Conservation (phyloP, 139 green algal species). For the Coccomyxa sp. region DNA sequence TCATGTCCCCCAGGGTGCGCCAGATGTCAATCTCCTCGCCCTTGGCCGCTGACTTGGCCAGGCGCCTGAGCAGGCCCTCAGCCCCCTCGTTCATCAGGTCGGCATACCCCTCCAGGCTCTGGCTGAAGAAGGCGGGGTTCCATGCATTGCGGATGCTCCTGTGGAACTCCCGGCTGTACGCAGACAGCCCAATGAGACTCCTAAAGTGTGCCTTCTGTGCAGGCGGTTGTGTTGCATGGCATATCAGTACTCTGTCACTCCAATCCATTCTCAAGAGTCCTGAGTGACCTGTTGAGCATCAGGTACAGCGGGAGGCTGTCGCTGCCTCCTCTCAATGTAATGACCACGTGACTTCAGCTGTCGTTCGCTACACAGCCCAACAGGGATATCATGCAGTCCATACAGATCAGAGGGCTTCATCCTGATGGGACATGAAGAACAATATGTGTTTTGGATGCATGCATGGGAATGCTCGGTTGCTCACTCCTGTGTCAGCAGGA, state of each 20-base stretch:
- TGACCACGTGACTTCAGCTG: no score
- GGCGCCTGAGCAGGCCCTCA: background rate
- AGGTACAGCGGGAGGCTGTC: no score
- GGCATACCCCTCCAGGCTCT: background rate
- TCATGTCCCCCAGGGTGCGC: conserved; percentile 2
- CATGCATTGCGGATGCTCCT: background rate
- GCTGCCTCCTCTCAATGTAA: no score
- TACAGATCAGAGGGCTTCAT: no score
- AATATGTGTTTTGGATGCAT: no score
- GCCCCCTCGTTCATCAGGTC: background rate
- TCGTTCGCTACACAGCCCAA: no score
- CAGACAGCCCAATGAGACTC: background rate
- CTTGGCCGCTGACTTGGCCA: background rate
- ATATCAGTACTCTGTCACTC: background rate
- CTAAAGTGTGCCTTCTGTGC: background rate
- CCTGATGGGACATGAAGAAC: background rate
- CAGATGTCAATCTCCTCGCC: background rate
- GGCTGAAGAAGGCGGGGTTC: background rate
- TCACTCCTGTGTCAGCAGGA: background rate
- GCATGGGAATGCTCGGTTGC: no score
- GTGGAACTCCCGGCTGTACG: background rate
- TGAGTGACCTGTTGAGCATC: no score
- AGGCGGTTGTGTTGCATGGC: background rate
- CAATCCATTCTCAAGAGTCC: no score
- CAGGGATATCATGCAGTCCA: no score